Base-by-base conservation (phyloP, 1,284 basidiomycete genomes). In the Rhodotorula sp. region DNA sequence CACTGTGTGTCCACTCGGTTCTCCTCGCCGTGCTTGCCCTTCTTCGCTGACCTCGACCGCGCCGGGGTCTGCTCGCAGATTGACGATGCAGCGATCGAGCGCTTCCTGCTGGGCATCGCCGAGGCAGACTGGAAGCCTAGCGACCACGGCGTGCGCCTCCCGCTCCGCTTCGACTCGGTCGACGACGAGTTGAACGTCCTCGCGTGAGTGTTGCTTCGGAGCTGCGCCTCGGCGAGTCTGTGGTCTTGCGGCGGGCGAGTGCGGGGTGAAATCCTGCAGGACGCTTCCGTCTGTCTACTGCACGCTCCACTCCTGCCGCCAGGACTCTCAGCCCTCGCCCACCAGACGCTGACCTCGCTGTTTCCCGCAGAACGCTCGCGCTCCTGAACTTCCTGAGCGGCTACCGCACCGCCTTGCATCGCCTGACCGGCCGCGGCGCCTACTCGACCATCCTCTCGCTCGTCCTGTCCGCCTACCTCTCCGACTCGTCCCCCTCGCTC, bases 351-450 rank as follows among this genome's bases (percentile, higher is more conserved):
- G 12, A n/a, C 27, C 34, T 42, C n/a, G n/a, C 12, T 46, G 23
- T 12, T 41, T 23, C 17, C 1, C n/a, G 14, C 60, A 74, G 68
- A 13, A 67, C 52, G 9, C 85, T 93, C 52, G 87, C 88, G 3
- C 84, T 93, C 13, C 84, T 93, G 48, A 92, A 92, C 80, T 91
- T 92, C 79, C 90, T 86, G 13, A 91, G 90, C 1, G 90, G 90
- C 46, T 93, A 90, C 80, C 88, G 90, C 44, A 82, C 85, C 10
- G 86, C 88, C 2, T 84, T 93, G 52, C 90, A 91, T 79, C 80
- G 82, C 44, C 86, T 87, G 66, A 88, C 88, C 13, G 86, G 88
- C 21, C 86, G 90, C 50, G 91, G 91, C 41, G 90, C 91, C 73
- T 92, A 88, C 85, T 90, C 92, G 80, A 88, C 86, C 69, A 89